Conservation (phyloP, 2,329 filamentous ascomycete species). For the Furcasterigmium sp. region DNA sequence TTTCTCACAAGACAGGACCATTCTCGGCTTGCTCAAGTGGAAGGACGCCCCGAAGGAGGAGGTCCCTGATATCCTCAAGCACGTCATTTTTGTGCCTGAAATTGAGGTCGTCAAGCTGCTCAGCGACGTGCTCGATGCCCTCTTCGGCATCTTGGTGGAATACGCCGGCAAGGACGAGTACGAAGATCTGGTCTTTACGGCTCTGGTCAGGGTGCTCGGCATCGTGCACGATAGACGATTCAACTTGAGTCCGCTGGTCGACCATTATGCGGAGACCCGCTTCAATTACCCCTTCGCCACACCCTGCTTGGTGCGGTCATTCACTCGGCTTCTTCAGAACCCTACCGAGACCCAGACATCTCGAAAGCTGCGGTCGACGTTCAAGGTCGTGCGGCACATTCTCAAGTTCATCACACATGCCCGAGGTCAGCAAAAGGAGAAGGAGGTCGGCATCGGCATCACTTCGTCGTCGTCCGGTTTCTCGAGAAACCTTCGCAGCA, state of each 20-base stretch:
- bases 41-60: conserved; percentile 68
- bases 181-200: conserved; percentile 88
- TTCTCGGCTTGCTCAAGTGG: conserved; percentile 84
- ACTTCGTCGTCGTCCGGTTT: conserved; percentile 69
- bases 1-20: conserved; percentile 85
- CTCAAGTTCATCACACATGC: conserved; percentile 93
- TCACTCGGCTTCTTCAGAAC: conserved; percentile 75
- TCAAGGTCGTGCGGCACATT: conserved; percentile 91
- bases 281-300: conserved; percentile 95
- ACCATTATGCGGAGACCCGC: conserved; percentile 80
- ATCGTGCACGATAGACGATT: conserved; percentile 94
- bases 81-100: conserved; percentile 89
- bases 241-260: conserved; percentile 84
- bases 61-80: conserved; percentile 68
- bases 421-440: conserved; percentile 77
- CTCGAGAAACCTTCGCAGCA: conserved; percentile 73
- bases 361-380: conserved; percentile 79
- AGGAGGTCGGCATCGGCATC: conserved; percentile 82
- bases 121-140: conserved; percentile 79
- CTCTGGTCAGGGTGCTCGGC: conserved; percentile 81
- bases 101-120: conserved; percentile 96
- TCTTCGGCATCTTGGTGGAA: conserved; percentile 89
- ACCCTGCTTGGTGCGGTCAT: conserved; percentile 80
- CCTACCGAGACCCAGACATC: conserved; percentile 80
- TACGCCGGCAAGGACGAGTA: conserved; percentile 88